Evolutionary conservation across 1,139 yeast species (phyloP), one percentile per base, ranked within the genome.

Genomic region (Lodderomyces jiufengensis): DNA sequence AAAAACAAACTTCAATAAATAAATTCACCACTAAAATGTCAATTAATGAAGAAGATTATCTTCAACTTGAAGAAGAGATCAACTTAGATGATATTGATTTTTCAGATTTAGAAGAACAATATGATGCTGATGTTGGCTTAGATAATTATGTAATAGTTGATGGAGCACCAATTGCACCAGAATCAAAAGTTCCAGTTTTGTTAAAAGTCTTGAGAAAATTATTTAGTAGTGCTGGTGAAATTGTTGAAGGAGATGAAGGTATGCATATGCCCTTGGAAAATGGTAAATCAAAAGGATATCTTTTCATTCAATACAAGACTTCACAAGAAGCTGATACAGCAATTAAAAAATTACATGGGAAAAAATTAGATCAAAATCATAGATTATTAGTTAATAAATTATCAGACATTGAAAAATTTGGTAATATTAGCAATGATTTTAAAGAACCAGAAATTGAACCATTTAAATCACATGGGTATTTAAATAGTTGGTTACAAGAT

Each of bases 121-220:
- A 74, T 59, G 66, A 78, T 25, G 80, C 85, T 38, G 80, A 78
- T 44, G 66, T 74, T 46, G 79, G 82, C 27, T 72, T 86, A 40
- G 96, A 87, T 54, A 78, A 77, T 53, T 90, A 80, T 56, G 79
- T 92, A 41, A 86, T 92, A 21, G 84, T 88, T 36, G 97, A 88
- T 59, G 98, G 98, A 32, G 92, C 95, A 5, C 99, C 99, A 47
- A 71, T 87, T 46, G 95, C 95, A 16, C 96, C 97, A 38, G 95
- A 84, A 55, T 62, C 87, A 38, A 94, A 94, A 64, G 86, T 81
- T 30, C 85, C 88, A 32, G 80, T 85, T 38, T 76, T 94, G 56
- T 76, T 81, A 51, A 90, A 86, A 58, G 97, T 94, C 36, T 74
- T 94, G 54, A 78, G 76, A 52, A 92, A 90, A 66, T 73, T 86